phyloP scores from a whole-genome alignment of 345 rosid genomes.

The Arabis alpina region DNA sequence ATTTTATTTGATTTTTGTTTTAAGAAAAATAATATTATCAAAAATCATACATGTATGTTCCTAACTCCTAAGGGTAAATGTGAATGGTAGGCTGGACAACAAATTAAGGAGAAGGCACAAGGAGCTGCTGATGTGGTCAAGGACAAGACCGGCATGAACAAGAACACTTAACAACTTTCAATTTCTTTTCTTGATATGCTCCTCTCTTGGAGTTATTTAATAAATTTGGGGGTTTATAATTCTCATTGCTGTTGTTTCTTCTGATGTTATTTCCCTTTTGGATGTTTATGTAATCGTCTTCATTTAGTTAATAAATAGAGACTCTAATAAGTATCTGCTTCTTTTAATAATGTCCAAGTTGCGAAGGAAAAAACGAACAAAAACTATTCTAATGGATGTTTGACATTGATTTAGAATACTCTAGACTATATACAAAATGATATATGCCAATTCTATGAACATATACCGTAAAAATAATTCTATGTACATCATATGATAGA shows the following conservation, averaged over 20 bases:
- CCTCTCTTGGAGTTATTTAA: constrained; percentile 2
- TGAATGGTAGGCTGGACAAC: constrained; percentile 58
- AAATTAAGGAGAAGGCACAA: constrained; percentile 60
- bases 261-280: constrained; percentile 8
- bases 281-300: constrained; percentile 30
- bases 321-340: not conserved
- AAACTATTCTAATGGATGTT: not conserved
- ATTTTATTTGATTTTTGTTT: not conserved
- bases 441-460: too few relatives aligned
- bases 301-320: constrained; percentile 17
- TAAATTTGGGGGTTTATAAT: constrained; percentile 25
- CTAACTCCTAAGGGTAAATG: not conserved
- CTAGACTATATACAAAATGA: too few relatives aligned
- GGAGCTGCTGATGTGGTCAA: constrained; percentile 75
- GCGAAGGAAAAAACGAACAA: not conserved
- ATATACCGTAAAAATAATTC: too few relatives aligned
- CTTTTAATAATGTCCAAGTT: not conserved
- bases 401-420: too few relatives aligned
- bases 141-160: constrained; percentile 66
- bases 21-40: not conserved
- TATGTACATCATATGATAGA: too few relatives aligned
- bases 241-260: constrained; percentile 23
- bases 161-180: constrained; percentile 27
- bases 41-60: not conserved
- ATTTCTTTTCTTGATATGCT: not conserved